phyloP scores from a whole-genome alignment of 352 stramenopile species.

The Saprolegnia parasitica region DNA sequence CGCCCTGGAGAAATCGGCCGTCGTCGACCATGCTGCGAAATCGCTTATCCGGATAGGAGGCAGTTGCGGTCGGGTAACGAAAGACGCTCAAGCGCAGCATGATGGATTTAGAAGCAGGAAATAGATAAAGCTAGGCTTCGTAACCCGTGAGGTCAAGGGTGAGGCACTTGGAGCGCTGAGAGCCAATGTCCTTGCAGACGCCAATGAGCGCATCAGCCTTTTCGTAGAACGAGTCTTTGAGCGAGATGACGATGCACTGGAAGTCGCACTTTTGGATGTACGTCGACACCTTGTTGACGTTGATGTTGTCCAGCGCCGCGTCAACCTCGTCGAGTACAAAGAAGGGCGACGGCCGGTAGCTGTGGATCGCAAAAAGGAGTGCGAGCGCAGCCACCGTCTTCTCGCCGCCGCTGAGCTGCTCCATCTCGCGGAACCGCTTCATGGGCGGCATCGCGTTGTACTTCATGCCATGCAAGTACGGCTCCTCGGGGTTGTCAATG shows the following conservation, averaged over 20 bases:
- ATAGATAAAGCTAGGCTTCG: constrained; percentile 31
- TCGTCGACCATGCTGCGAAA: background rate
- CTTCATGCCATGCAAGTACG: constrained; percentile 97
- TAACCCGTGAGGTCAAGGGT: constrained; percentile 80
- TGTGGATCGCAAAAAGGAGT: constrained; percentile 99
- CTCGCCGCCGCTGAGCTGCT: constrained; percentile 97
- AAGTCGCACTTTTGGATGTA: constrained; percentile 95
- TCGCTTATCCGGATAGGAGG: background rate
- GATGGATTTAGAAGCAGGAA: constrained; percentile 12
- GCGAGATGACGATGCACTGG: constrained; percentile 97
- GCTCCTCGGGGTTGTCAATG: constrained; percentile 89
- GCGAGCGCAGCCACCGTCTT: constrained; percentile 99
- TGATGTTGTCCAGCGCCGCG: constrained; percentile 98
- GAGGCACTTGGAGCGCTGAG: constrained; percentile 67
- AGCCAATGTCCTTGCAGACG: constrained; percentile 80
- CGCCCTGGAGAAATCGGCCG: background rate
- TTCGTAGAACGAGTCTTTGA: constrained; percentile 98
- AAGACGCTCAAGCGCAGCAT: no score
- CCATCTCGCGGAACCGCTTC: constrained; percentile 98
- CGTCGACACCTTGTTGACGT: constrained; percentile 98
- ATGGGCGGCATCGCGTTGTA: constrained; percentile 99
- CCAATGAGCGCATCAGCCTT: constrained; percentile 91
- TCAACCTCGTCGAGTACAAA: constrained; percentile 99
- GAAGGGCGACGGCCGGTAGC: constrained; percentile 93
- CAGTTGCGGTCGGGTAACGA: no score